phyloP scores from a whole-genome alignment of 768 basidiomycete genomes.

The Pleurotus citrinopileatus region DNA sequence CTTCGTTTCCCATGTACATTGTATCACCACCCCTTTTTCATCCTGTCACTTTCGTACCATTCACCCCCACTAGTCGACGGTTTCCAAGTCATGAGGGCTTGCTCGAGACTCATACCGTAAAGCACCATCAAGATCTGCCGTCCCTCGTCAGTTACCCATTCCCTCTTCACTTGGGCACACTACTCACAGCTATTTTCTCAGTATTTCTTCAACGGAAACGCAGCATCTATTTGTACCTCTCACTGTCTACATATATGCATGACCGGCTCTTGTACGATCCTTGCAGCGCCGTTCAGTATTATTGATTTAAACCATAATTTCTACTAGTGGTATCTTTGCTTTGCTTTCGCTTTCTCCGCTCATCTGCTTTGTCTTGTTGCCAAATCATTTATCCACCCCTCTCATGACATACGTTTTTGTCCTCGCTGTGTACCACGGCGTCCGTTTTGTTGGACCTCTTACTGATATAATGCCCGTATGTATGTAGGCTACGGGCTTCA shows the following conservation, averaged over 20 bases:
- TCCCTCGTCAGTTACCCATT: neutral
- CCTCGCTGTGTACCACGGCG: neutral
- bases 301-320: neutral
- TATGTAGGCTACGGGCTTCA: neutral
- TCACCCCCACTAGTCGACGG: no score
- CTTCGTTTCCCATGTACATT: no score
- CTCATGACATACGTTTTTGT: neutral
- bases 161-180: neutral
- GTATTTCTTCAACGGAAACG: neutral
- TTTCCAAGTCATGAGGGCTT: no score
- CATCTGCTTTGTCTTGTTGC: no score
- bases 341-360: neutral
- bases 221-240: neutral
- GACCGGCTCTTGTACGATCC: no score
- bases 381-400: no score
- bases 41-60: no score
- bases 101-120: neutral
- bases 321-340: neutral
- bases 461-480: slow-evolving; percentile 1
- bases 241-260: no score
- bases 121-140: neutral
- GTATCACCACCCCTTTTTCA: no score
- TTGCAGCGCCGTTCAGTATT: neutral
- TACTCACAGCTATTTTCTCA: neutral
- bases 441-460: neutral